Conservation (phyloP, 768 basidiomycete species). For the Mycena haematopus region DNA sequence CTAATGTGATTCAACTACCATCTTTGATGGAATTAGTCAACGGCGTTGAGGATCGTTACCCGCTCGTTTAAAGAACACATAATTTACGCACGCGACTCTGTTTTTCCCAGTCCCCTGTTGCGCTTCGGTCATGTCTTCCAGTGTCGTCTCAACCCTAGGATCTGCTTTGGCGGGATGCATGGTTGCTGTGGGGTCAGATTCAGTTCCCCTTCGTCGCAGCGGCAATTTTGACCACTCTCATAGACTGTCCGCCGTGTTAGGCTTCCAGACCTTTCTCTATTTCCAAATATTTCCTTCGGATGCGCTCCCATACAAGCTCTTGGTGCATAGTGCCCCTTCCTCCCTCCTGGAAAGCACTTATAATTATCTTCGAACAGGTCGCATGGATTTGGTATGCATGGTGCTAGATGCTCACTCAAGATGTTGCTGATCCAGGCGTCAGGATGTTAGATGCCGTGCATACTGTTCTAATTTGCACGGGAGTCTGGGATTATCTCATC, state of each 20-base stretch:
- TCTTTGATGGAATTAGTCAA: background rate
- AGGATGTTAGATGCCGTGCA: constrained; percentile 24
- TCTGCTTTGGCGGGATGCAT: constrained; percentile 20
- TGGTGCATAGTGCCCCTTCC: background rate
- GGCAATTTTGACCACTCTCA: background rate
- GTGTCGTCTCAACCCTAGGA: constrained; percentile 14
- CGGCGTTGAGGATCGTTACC: background rate
- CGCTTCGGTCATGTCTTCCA: constrained; percentile 11
- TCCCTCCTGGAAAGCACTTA: background rate
- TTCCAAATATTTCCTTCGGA: constrained; percentile 25
- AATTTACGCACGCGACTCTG: background rate
- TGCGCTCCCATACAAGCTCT: constrained; percentile 16
- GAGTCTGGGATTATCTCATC: constrained; percentile 21
- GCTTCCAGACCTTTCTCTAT: constrained; percentile 28
- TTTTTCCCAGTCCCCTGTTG: background rate
- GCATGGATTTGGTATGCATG: constrained; percentile 20
- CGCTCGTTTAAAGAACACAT: background rate
- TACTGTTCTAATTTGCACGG: constrained; percentile 18
- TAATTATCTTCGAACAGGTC: background rate
- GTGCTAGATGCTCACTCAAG: background rate
- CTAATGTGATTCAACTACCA: background rate
- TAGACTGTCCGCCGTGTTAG: constrained; percentile 26
- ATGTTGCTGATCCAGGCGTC: background rate
- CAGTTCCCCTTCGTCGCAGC: too few relatives aligned
- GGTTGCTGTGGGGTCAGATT: constrained; percentile 18